Conservation (phyloP, 257 asterid species). For the Capsicum chinense region DNA sequence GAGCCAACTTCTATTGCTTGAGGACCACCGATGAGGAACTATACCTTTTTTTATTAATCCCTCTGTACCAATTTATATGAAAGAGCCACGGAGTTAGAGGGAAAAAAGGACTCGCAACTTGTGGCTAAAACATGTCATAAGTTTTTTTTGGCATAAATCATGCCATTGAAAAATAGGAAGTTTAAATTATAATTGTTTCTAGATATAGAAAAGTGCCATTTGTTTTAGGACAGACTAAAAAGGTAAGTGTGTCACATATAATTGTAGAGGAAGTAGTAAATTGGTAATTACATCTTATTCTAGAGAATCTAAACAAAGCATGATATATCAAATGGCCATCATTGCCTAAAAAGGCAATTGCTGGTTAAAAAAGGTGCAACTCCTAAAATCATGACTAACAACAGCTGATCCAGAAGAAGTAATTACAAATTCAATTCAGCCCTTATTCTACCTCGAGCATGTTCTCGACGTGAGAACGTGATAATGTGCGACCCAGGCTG, state of each 20-base stretch:
- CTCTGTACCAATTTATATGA: background rate
- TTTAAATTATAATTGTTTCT: background rate
- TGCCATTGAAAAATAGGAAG: background rate
- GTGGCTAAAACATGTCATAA: background rate
- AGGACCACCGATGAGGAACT: background rate
- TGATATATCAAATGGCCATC: background rate
- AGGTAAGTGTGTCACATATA: background rate
- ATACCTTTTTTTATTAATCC: background rate
- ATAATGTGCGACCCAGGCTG: constrained; percentile 48
- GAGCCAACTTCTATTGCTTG: constrained; percentile 11
- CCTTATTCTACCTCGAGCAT: constrained; percentile 66
- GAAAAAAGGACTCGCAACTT: background rate
- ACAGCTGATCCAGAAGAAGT: constrained; percentile 6
- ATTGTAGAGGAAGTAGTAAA: background rate
- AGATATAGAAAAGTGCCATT: background rate
- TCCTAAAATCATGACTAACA: constrained; percentile 8
- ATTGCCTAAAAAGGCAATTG: constrained; percentile 19
- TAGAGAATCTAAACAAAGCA: background rate
- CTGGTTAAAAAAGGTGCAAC: background rate
- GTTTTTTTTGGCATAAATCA: background rate
- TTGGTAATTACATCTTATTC: constrained; percentile 12
- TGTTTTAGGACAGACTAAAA: background rate
- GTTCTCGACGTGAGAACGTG: constrained; percentile 58
- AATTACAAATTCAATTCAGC: constrained; percentile 24
- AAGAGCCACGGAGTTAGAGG: background rate